Base-by-base conservation (phyloP, 768 basidiomycete genomes). In the Tylopilus felleus region DNA sequence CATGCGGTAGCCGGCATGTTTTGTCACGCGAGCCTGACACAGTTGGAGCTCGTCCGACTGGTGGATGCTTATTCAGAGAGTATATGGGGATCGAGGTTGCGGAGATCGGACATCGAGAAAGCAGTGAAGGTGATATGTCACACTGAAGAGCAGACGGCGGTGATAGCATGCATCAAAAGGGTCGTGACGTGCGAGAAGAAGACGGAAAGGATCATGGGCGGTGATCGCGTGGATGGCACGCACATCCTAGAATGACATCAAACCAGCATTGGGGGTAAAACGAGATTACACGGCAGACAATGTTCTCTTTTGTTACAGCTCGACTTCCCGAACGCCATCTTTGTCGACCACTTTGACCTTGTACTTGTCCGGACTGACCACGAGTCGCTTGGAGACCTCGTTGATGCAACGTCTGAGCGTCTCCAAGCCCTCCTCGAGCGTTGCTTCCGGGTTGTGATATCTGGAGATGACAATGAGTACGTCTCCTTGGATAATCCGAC, bases 321-420 rank as follows among this genome's bases (percentile, higher is more conserved):
- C 84, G 52, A 95, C 74, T 61, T 90, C 88, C 51, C 92, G 80
- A 23, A 90, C 78, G 47, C 95, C 95, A 66, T 95, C 88, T 73
- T 87, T 93, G 74, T 97, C 93, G 29, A 97, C 91, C 13, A 97
- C 76, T 69, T 93, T 93, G 60, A 95, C 86, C 69, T 87, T 92
- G 76, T 91, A 96, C 61, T 77, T 85, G 40, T 84, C 87, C 1
- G 89, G 85, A 57, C 83, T 82, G 53, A 96, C 85, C 48, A 90
- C 83, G 58, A 93, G 68, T 50, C 93, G 82, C 75, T 90, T 90
- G 36, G 91, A 72, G 2, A 96, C 89, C 73, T 98, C 93, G 57
- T 86, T 77, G 55, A 98, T 84, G 71, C 95, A 98, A 59, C 93
- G 85, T 66, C 79, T 84, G 54, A 98, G 75, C 4, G 88, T 83